Conservation (phyloP, 495 filamentous ascomycete species). For the Neurospora tetraspora region DNA sequence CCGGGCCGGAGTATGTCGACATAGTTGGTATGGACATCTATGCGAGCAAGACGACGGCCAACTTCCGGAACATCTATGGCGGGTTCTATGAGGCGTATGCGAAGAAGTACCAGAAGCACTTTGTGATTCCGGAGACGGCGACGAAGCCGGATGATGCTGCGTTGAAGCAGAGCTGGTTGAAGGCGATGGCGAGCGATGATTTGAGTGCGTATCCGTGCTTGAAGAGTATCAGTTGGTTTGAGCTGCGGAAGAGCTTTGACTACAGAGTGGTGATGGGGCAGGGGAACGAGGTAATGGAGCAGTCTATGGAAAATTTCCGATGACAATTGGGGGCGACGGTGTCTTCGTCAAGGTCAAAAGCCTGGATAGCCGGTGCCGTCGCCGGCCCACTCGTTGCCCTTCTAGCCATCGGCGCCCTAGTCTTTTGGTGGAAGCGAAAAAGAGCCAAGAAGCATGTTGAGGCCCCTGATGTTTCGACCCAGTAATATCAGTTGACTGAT, state of each 20-base stretch:
- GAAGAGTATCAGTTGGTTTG: constrained; percentile 8
- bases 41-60: not conserved
- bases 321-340: not conserved
- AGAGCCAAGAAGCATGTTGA: not conserved
- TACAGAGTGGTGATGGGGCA: constrained; percentile 6
- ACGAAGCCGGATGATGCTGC: not conserved
- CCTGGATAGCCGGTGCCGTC: constrained; percentile 4
- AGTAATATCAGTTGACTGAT: not conserved
- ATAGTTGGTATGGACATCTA: constrained; percentile 9
- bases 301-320: not conserved
- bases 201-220: constrained; percentile 3
- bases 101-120: not conserved
- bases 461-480: not conserved
- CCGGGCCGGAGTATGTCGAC: constrained; percentile 4
- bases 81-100: constrained; percentile 7
- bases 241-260: constrained; percentile 5
- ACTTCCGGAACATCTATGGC: constrained; percentile 2
- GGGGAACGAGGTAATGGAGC: not conserved
- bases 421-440: not conserved
- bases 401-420: not conserved
- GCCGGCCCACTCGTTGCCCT: not conserved
- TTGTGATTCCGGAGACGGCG: constrained; percentile 8
- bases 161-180: constrained; percentile 5
- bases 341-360: not conserved
- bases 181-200: constrained; percentile 2